Percentiles rank a stretch among this genome's conserved stretches.
These are phyloP conservation scores for Chrysophaeum taylorii DNA, from an alignment of 352 stramenopile species.

Conservation along the genomic window DNA sequence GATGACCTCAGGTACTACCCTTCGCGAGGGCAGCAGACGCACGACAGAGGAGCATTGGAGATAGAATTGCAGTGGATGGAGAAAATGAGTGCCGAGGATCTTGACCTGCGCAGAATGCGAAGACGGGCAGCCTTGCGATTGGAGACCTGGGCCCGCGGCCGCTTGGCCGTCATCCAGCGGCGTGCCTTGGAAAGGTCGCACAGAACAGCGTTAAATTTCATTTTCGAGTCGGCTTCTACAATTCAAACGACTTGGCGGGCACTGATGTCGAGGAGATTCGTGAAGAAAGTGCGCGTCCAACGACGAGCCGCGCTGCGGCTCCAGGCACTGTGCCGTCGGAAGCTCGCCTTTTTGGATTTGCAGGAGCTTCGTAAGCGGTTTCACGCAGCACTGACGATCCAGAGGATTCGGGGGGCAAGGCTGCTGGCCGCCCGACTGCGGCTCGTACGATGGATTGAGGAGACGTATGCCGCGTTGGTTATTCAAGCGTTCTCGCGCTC, in stretches of 20 bases:
- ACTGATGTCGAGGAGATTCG: neutral
- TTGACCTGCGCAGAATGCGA: constrained; percentile 14
- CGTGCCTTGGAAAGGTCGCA: neutral
- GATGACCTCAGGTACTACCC: too few species aligned
- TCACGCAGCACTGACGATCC: neutral
- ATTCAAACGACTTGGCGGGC: constrained; percentile 15
- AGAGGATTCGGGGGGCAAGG: too few species aligned
- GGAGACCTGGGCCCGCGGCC: constrained; percentile 13
- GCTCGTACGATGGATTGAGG: neutral
- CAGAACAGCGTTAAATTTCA: neutral
- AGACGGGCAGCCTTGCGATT: constrained; percentile 1
- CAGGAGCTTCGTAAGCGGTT: neutral
- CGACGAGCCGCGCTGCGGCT: constrained; percentile 5
- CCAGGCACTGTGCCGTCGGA: constrained; percentile 2
- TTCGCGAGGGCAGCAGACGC: too few species aligned
- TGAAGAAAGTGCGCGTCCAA: constrained; percentile 5
- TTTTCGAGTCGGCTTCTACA: neutral
- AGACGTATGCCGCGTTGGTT: neutral
- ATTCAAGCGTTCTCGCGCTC: neutral
- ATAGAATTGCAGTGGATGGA: constrained; percentile 20
- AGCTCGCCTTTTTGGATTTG: neutral
- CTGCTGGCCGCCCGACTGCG: neutral
- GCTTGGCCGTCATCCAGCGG: neutral
- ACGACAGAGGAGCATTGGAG: constrained; percentile 22
- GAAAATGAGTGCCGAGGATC: constrained; percentile 15